A percentile compares a stretch with the other conserved stretches of the same genome.
phyloP scores from a whole-genome alignment of 106 monocot species.

The Apostasia shenzhenica region DNA sequence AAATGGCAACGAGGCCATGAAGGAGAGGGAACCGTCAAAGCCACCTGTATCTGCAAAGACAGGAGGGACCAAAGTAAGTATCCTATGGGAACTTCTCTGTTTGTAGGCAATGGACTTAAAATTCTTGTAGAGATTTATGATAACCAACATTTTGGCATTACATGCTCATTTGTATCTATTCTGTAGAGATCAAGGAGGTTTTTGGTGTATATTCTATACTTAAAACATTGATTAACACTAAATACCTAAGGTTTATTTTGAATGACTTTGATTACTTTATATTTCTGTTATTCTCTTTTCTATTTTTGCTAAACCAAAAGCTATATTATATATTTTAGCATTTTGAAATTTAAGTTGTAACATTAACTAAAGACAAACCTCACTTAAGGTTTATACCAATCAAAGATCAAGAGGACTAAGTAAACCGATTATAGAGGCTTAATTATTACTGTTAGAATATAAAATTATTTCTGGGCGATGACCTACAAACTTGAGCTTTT shows the following conservation, averaged over 20 bases:
- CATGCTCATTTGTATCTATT: not conserved
- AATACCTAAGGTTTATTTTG: not conserved
- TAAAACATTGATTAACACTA: not conserved
- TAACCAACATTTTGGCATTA: not conserved
- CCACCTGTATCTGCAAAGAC: conserved; percentile 23
- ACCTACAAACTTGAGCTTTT: too few species aligned
- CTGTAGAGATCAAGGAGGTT: not conserved
- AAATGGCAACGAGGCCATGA: not conserved
- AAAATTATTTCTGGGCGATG: too few species aligned
- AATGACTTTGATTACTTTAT: not conserved
- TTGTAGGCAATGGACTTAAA: not conserved
- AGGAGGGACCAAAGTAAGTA: conserved; percentile 51
- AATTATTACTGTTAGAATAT: too few species aligned
- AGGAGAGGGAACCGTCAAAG: conserved; percentile 32
- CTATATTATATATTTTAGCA: too few species aligned
- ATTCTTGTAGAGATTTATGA: not conserved
- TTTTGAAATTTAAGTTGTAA: too few species aligned
- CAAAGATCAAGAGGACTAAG: too few species aligned
- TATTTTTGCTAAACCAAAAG: too few species aligned
- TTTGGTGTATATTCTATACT: not conserved
- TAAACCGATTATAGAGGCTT: too few species aligned
- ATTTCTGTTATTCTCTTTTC: too few species aligned
- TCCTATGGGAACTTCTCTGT: not conserved
- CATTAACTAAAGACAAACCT: too few species aligned
- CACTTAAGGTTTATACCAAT: too few species aligned